Percentiles rank a stretch among this genome's conserved stretches.
These are phyloP conservation scores for Spergularia azorica DNA, from an alignment of 179 eudicot species.

Conservation along the genomic window DNA sequence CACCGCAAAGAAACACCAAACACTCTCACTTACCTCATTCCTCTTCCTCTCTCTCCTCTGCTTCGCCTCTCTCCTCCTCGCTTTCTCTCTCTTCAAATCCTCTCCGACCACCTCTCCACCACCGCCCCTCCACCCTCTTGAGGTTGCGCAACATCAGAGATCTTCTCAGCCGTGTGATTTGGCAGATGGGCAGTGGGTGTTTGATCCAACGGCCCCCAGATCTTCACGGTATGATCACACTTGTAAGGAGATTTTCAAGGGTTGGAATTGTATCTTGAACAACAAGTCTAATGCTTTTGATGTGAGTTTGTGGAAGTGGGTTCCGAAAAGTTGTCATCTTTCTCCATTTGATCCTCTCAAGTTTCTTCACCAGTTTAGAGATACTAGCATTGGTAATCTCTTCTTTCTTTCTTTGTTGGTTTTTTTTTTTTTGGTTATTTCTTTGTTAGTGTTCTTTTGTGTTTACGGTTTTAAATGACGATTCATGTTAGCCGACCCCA, in stretches of 20 bases:
- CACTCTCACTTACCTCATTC: conserved; percentile 21
- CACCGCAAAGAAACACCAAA: conserved; percentile 15
- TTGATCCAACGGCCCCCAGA: conserved; percentile 47
- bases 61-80: conserved; percentile 48
- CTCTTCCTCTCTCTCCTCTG: conserved; percentile 50
- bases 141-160: neutral
- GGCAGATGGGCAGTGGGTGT: conserved; percentile 70
- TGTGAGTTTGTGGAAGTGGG: conserved; percentile 76
- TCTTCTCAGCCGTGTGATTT: conserved; percentile 47
- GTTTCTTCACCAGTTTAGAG: conserved; percentile 55
- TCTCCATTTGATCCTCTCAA: conserved; percentile 56
- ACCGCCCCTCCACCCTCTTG: conserved; percentile 11
- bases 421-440: no score
- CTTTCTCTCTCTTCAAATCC: conserved; percentile 25
- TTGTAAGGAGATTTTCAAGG: conserved; percentile 90
- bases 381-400: conserved; percentile 64
- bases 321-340: conserved; percentile 64
- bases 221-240: conserved; percentile 61
- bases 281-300: conserved; percentile 66
- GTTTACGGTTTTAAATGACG: no score
- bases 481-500: no score
- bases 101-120: neutral
- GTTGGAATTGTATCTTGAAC: conserved; percentile 80
- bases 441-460: neutral
- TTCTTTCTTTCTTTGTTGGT: conserved; percentile 14